Percentiles rank a stretch among this genome's conserved stretches.
Conservation (phyloP, 2,329 filamentous ascomycete genomes). For the Ophiostoma ulmi region DNA sequence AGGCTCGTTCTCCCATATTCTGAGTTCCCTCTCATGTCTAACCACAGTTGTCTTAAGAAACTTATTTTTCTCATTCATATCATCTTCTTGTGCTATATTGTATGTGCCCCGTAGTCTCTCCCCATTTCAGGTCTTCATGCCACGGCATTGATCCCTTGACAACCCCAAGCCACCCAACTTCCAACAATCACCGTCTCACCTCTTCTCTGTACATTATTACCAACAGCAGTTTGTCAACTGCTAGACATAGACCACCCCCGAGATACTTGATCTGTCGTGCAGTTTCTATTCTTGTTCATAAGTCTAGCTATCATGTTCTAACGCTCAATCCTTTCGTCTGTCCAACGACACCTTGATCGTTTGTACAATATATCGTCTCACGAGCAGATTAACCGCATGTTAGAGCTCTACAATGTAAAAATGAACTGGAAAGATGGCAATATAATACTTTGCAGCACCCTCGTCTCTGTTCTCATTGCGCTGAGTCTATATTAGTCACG, state of each 20-base stretch:
- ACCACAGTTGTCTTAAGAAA: no score
- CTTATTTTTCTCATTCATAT: neutral
- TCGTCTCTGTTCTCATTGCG: neutral
- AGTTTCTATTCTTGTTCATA: neutral
- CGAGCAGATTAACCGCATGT: no score
- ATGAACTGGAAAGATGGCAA: neutral
- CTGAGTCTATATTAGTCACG: neutral
- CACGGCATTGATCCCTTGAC: neutral
- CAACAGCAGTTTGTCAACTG: neutral
- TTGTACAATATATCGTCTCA: neutral
- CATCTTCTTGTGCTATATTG: neutral
- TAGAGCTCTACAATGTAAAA: no score
- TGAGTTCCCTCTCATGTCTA: no score
- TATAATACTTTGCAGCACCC: neutral
- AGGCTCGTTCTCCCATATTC: neutral
- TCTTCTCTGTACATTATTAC: neutral
- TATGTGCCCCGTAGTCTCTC: neutral
- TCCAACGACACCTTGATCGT: neutral
- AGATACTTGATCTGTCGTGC: neutral
- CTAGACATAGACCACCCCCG: neutral
- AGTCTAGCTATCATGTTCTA: no score
- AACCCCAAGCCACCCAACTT: neutral
- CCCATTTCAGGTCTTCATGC: no score
- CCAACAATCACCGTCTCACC: slow-evolving; percentile 2
- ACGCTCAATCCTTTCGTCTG: neutral